Base-by-base conservation (phyloP, 345 rosid genomes). In the Eucalyptus pauciflora region DNA sequence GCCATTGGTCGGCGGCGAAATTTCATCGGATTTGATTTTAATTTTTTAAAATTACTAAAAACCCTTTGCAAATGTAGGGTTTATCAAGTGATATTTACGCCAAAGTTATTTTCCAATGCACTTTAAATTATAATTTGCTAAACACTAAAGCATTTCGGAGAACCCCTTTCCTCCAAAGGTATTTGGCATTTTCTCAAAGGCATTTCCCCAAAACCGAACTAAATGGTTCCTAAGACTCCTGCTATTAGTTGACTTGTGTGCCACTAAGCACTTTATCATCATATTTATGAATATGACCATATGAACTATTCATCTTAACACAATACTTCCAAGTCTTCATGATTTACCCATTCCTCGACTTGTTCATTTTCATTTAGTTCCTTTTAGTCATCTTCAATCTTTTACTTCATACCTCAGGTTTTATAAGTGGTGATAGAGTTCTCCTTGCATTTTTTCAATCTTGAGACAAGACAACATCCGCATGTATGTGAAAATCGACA, bases 1-100 rank as follows among this genome's bases (percentile, higher is more conserved):
- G 24, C 4, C 0, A 2, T 52, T 52, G 58, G 2, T 52, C 2
- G 4, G 4, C 0, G 10, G 24, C 4, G 2, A 52, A 18, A 4
- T 52, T 4, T 52, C 58, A 52, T 52, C 1, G 24, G 2, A 7
- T 52, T 52, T 20, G 24, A 52, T 18, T 52, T 52, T 17, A 13
- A 4, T 4, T 7, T 51, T 52, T 18, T 18, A 3, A 18, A 52
- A 52, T 52, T 52, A 52, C 18, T 52, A 7, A 18, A 52, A 52
- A 52, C 3, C 24, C 2, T 52, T 52, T 20, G 25, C 58, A 52
- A 52, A 52, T 52, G 25, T 18, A 52, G 25, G 58, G 25, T 52
- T 52, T 52, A 52, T 52, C 10, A 52, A 18, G 20, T 0, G 2
- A 1, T 52, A 52, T 52, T 52, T 18, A 52, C 0, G 10, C 10